Evolutionary conservation across 805 yeast genomes (phyloP).

Genomic region (Schwanniomyces polymorphus): DNA sequence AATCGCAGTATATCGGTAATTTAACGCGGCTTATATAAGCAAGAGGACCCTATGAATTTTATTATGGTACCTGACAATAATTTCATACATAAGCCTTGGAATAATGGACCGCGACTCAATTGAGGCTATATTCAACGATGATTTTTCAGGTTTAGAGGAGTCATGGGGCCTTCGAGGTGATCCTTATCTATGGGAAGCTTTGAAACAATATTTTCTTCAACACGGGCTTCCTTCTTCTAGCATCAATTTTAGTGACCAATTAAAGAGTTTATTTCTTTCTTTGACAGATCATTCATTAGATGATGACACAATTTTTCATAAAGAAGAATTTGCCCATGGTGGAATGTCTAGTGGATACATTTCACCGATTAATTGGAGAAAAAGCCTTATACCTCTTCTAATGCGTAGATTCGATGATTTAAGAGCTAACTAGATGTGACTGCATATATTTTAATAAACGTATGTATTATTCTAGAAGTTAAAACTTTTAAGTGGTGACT

Average conservation of each 20-base stretch:
- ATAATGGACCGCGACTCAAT: not conserved
- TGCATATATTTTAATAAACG: too few relatives aligned
- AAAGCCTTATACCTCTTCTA: not conserved
- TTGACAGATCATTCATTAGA: not conserved
- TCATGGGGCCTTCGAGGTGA: not conserved
- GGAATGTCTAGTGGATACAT: not conserved
- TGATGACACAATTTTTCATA: not conserved
- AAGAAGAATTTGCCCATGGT: not conserved
- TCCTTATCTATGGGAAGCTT: not conserved
- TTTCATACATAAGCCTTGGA: too few relatives aligned
- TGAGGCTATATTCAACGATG: not conserved
- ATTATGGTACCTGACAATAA: too few relatives aligned
- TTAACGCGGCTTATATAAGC: not conserved
- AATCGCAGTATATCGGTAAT: not conserved
- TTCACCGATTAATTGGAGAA: not conserved
- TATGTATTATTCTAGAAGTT: too few relatives aligned
- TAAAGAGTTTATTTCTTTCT: not conserved
- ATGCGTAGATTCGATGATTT: not conserved
- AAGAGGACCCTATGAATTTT: too few relatives aligned
- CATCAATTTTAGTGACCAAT: not conserved
- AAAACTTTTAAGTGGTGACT: too few relatives aligned
- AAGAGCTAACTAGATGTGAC: too few relatives aligned
- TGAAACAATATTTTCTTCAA: not conserved
- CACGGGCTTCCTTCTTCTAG: not conserved
- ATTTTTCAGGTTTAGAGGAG: not conserved